Percentiles rank a stretch among this genome's conserved stretches.
Evolutionary conservation across 495 filamentous ascomycete species (phyloP).

Genomic region (Barbatosphaeria neglecta): DNA sequence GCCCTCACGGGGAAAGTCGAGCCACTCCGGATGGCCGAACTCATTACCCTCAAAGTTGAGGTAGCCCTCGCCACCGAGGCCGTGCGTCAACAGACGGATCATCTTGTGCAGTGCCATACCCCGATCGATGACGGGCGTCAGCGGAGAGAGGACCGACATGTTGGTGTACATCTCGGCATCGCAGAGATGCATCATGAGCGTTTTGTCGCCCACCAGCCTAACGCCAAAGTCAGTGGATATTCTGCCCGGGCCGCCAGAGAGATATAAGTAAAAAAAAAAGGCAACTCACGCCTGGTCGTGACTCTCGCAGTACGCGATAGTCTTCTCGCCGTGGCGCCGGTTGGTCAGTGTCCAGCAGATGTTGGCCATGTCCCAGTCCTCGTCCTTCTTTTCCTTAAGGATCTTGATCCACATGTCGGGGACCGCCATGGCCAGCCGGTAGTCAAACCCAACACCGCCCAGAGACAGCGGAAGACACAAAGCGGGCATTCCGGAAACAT

Average conservation of each 20-base stretch:
- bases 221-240: slow-evolving; percentile 17
- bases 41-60: slow-evolving; percentile 99
- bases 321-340: slow-evolving; percentile 91
- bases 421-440: slow-evolving; percentile 93
- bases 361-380: slow-evolving; percentile 83
- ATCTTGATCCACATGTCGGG: slow-evolving; percentile 99
- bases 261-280: too few relatives aligned
- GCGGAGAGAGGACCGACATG: slow-evolving; percentile 76
- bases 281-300: slow-evolving; percentile 91
- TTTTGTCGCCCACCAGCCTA: slow-evolving; percentile 93
- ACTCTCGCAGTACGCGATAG: slow-evolving; percentile 92
- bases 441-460: slow-evolving; percentile 93
- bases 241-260: not conserved
- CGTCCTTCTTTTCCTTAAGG: slow-evolving; percentile 83
- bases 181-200: slow-evolving; percentile 94
- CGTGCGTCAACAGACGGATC: slow-evolving; percentile 89
- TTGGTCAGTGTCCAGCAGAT: slow-evolving; percentile 84
- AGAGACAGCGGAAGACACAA: slow-evolving; percentile 75
- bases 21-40: slow-evolving; percentile 98
- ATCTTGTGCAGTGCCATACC: slow-evolving; percentile 92
- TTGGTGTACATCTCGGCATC: slow-evolving; percentile 96
- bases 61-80: slow-evolving; percentile 91
- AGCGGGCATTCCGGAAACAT: slow-evolving; percentile 96
- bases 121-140: slow-evolving; percentile 83
- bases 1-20: slow-evolving; percentile 91